Conservation (phyloP, 345 rosid genomes). For the Dipteronia sinensis region DNA sequence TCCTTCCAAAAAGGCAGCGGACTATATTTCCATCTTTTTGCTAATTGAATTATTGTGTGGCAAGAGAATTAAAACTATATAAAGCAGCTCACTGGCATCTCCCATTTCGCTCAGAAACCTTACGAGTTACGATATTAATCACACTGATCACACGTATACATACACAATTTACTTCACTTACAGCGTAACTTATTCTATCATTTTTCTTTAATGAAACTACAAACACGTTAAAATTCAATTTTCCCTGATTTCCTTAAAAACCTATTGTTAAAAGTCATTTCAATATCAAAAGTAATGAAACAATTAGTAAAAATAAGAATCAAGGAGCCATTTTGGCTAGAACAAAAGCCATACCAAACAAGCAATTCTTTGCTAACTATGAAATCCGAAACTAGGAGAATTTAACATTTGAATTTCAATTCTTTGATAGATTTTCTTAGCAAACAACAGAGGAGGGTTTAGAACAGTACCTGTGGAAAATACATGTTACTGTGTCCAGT, state of each 20-base stretch:
- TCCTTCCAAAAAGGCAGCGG: background rate
- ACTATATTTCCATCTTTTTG: background rate
- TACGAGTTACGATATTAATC: background rate
- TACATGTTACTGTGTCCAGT: slow-evolving; percentile 96
- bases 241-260: too few species aligned
- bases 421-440: background rate
- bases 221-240: too few species aligned
- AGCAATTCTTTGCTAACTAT: too few species aligned
- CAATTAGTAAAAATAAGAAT: background rate
- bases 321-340: too few species aligned
- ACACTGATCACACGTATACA: too few species aligned
- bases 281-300: background rate
- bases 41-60: background rate
- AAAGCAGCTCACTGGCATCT: background rate
- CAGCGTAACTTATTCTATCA: too few species aligned
- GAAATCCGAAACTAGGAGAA: background rate
- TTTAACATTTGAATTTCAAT: background rate
- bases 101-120: background rate
- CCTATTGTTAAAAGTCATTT: background rate
- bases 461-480: slow-evolving; percentile 79
- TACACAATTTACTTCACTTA: too few species aligned
- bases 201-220: too few species aligned
- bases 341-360: too few species aligned
- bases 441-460: slow-evolving; percentile 16
- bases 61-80: background rate